Evolutionary conservation across 1,284 basidiomycete genomes (phyloP).

Genomic region (Trametes hirsuta): DNA sequence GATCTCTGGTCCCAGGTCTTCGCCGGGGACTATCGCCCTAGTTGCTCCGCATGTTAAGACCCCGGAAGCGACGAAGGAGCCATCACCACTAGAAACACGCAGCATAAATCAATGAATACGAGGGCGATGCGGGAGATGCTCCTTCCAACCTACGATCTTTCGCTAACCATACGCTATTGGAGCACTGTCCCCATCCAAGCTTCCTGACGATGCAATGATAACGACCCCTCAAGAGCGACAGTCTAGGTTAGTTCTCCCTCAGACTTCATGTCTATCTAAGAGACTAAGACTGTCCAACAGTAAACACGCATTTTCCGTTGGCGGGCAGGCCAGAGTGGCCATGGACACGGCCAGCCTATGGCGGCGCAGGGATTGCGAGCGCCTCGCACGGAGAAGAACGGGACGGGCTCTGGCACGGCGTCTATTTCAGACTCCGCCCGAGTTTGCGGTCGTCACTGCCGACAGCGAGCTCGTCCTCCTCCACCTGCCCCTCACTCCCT

Average conservation of each 20-base stretch:
- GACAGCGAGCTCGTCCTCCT: constrained; percentile 27
- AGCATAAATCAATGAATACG: background rate
- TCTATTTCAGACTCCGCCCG: constrained; percentile 29
- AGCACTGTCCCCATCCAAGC: constrained; percentile 50
- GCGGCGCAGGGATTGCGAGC: constrained; percentile 13
- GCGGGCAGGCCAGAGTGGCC: no score
- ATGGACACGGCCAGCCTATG: constrained; percentile 13
- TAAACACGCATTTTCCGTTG: no score
- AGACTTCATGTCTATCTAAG: no score
- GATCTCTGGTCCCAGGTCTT: constrained; percentile 42
- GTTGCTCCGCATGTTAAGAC: constrained; percentile 50
- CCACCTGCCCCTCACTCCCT: constrained; percentile 18
- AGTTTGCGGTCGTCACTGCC: constrained; percentile 31
- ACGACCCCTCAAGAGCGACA: constrained; percentile 20
- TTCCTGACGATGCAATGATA: constrained; percentile 49
- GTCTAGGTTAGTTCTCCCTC: no score
- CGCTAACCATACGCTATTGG: constrained; percentile 31
- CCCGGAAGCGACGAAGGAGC: constrained; percentile 48
- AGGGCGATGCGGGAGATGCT: background rate
- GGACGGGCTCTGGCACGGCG: constrained; percentile 18
- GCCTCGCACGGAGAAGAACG: constrained; percentile 27
- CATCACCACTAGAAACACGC: constrained; percentile 38
- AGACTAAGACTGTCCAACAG: no score
- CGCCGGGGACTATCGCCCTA: constrained; percentile 35
- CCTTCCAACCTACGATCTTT: constrained; percentile 21